Evolutionary conservation across 768 basidiomycete genomes (phyloP).

Genomic region (Mycena haematopus): DNA sequence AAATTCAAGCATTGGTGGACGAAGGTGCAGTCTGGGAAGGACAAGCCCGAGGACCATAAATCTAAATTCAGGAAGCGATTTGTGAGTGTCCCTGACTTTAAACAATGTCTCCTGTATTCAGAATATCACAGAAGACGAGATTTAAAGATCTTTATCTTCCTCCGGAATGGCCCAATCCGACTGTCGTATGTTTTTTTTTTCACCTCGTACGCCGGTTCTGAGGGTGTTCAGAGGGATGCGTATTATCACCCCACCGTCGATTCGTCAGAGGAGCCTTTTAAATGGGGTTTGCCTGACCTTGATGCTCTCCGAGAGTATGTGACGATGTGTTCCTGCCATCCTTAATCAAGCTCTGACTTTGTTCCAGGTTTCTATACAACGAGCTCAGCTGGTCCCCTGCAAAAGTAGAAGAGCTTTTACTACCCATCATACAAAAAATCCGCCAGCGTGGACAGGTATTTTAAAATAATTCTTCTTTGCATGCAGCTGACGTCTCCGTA

Average conservation of each 20-base stretch:
- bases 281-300: slow-evolving; percentile 97
- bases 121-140: slow-evolving; percentile 82
- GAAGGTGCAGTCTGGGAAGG: slow-evolving; percentile 89
- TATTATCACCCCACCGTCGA: slow-evolving; percentile 94
- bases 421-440: slow-evolving; percentile 91
- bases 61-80: slow-evolving; percentile 85
- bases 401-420: slow-evolving; percentile 90
- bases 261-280: slow-evolving; percentile 90
- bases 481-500: slow-evolving; percentile 35
- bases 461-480: background rate
- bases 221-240: slow-evolving; percentile 72
- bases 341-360: slow-evolving; percentile 20
- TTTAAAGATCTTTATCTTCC: slow-evolving; percentile 84
- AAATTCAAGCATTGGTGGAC: slow-evolving; percentile 95
- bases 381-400: slow-evolving; percentile 83
- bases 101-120: background rate
- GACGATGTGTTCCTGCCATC: background rate
- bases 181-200: slow-evolving; percentile 66
- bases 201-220: slow-evolving; percentile 4
- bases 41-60: slow-evolving; percentile 72
- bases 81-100: slow-evolving; percentile 52
- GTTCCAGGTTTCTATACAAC: slow-evolving; percentile 66
- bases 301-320: slow-evolving; percentile 85
- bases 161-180: slow-evolving; percentile 90
- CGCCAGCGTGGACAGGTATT: slow-evolving; percentile 77